Conservation (phyloP, 768 basidiomycete species). For the Exidia glandulosa region DNA sequence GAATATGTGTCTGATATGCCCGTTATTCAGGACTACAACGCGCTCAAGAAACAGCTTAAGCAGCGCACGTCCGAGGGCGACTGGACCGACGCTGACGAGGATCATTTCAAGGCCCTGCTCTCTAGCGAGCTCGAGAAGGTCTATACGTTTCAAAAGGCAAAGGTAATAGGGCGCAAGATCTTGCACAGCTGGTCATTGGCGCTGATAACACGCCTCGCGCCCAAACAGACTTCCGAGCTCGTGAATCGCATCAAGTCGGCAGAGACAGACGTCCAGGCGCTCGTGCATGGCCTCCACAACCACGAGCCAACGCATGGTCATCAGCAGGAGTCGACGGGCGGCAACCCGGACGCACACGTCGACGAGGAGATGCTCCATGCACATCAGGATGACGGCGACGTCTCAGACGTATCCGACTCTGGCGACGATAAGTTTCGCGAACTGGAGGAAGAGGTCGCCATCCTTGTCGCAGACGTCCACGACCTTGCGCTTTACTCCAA, state of each 20-base stretch:
- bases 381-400: slow-evolving; percentile 29
- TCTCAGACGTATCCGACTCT: slow-evolving; percentile 34
- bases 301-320: slow-evolving; percentile 10
- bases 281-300: slow-evolving; percentile 49
- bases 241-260: slow-evolving; percentile 71
- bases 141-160: slow-evolving; percentile 83
- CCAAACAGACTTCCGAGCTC: slow-evolving; percentile 62
- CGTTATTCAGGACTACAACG: slow-evolving; percentile 51
- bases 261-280: slow-evolving; percentile 66
- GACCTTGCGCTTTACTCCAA: slow-evolving; percentile 67
- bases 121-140: slow-evolving; percentile 88
- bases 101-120: slow-evolving; percentile 66
- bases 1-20: background rate
- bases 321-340: background rate
- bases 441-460: slow-evolving; percentile 90
- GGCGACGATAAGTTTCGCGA: slow-evolving; percentile 70
- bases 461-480: slow-evolving; percentile 64
- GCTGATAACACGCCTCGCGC: background rate
- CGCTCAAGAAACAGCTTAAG: slow-evolving; percentile 85
- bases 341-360: slow-evolving; percentile 8
- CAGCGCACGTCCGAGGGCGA: slow-evolving; percentile 38
- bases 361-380: slow-evolving; percentile 2
- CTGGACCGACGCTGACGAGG: slow-evolving; percentile 76
- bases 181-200: background rate
- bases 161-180: slow-evolving; percentile 34